Percentiles rank a stretch among this genome's conserved stretches.
Conservation (phyloP, 2,329 filamentous ascomycete genomes). For the Claviceps humidiphila region DNA sequence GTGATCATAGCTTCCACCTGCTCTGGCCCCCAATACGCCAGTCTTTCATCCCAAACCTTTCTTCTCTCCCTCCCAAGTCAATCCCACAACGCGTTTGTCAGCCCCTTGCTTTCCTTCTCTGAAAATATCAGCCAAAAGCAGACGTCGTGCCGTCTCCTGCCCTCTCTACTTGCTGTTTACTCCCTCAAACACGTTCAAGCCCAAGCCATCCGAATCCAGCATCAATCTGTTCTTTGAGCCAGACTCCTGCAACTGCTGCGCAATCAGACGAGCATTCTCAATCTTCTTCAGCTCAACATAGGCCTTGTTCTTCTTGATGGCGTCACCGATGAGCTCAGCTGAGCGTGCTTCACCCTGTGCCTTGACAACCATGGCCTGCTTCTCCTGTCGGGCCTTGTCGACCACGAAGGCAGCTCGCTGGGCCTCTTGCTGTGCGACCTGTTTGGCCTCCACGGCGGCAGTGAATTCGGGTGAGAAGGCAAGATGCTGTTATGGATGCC, state of each 20-base stretch:
- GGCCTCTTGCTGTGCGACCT: constrained; percentile 78
- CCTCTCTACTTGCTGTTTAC: constrained; percentile 29
- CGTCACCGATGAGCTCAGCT: constrained; percentile 93
- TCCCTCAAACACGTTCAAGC: constrained; percentile 66
- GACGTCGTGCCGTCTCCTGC: neutral
- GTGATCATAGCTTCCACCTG: neutral
- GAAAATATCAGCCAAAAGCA: neutral
- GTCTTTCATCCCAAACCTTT: neutral
- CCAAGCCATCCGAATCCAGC: constrained; percentile 80
- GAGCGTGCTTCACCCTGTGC: constrained; percentile 98
- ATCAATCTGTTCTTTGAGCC: constrained; percentile 88
- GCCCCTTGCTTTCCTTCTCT: neutral
- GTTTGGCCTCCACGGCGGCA: constrained; percentile 59
- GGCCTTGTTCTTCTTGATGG: constrained; percentile 97
- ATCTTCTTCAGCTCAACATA: constrained; percentile 97
- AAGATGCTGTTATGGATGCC: constrained; percentile 37
- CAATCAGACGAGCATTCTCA: constrained; percentile 86
- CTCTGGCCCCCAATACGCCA: neutral
- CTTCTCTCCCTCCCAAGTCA: neutral
- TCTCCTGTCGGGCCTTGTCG: constrained; percentile 97
- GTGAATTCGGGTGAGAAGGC: constrained; percentile 64
- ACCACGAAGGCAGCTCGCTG: constrained; percentile 95
- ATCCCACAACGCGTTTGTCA: neutral
- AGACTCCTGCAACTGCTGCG: constrained; percentile 71
- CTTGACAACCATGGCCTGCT: constrained; percentile 96